Evolutionary conservation across 345 rosid species (phyloP).

Genomic region (Eucalyptus curtisii): DNA sequence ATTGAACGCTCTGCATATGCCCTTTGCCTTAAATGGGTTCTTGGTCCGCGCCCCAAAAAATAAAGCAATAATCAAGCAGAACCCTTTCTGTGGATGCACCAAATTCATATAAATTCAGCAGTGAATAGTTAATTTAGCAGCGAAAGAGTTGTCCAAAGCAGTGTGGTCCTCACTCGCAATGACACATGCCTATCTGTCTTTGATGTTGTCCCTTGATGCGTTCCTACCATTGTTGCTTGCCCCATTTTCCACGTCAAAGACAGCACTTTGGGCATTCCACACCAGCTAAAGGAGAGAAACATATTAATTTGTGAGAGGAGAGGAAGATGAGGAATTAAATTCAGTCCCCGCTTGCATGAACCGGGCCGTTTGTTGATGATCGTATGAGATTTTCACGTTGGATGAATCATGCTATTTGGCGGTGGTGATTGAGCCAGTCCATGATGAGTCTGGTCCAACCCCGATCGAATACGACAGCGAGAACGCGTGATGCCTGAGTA

Average conservation of each 20-base stretch:
- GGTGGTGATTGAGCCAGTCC: not conserved
- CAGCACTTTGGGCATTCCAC: not conserved
- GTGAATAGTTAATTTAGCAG: not conserved
- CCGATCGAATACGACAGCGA: not conserved
- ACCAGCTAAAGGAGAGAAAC: not conserved
- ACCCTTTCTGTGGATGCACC: not conserved
- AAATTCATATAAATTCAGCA: not conserved
- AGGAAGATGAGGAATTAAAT: not conserved
- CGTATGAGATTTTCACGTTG: not conserved
- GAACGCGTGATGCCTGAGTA: not conserved
- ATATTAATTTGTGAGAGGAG: not conserved
- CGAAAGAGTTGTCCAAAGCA: not conserved
- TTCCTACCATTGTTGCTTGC: not conserved
- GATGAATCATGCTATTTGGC: not conserved
- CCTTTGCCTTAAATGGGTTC: not conserved
- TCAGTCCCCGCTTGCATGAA: not conserved
- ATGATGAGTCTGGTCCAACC: not conserved
- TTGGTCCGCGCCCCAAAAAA: not conserved
- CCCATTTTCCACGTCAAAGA: not conserved
- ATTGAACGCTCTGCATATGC: not conserved
- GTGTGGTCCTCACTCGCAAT: not conserved
- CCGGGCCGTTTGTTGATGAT: not conserved
- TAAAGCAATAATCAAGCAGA: not conserved
- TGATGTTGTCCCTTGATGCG: not conserved
- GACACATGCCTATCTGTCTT: not conserved